Base-by-base conservation (phyloP, 176 grass and related monocot species). In the Microstegium vimineum region DNA sequence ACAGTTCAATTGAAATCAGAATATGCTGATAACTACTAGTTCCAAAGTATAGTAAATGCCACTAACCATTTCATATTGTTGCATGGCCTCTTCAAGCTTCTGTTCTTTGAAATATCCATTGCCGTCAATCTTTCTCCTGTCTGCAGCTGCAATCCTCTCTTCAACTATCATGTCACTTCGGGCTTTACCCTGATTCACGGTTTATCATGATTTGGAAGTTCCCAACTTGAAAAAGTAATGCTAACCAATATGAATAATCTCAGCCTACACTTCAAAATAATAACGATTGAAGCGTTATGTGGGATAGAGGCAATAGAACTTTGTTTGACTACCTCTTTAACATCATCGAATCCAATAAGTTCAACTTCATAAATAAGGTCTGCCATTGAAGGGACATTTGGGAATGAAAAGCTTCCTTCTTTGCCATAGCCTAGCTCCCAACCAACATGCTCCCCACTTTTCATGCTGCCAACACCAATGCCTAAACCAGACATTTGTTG, bases 401-500 rank as follows among this genome's bases (percentile, higher is more conserved):
- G 96, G 80, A 99, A 99, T 77, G 96, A 99, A 88, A 99, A 99
- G 73, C 74, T 99, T 82, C 93, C 96, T 86, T 95, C 96, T 90
- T 95, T 87, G 16, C 96, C 90, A 77, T 91, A 99, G 36, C 89
- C 91, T 79, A 93, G 79, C 85, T 99, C 96, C 96, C 96, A 99
- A 52, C 83, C 85, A 69, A 95, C 93, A 90, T 99, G 89, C 71
- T 94, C 96, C 9, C 96, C 93, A 0, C 79, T 93, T 83, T 45
- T 92, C 96, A 99, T 99, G 76, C 90, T 93, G 78, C 73, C 62
- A 38, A 99, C 80, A 86, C 93, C 96, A 78, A 99, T 94, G 52
- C 84, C 93, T 75, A 99, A 77, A 34, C 96, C 93, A 61, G 47
- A 25, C 92, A 94, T 82, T 88, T 85, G 63, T n/a, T 87, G 82